Percentiles rank a stretch among this genome's conserved stretches.
These are phyloP conservation scores for Silybum marianum DNA, from an alignment of 129 eudicot species.

Conservation along the genomic window DNA sequence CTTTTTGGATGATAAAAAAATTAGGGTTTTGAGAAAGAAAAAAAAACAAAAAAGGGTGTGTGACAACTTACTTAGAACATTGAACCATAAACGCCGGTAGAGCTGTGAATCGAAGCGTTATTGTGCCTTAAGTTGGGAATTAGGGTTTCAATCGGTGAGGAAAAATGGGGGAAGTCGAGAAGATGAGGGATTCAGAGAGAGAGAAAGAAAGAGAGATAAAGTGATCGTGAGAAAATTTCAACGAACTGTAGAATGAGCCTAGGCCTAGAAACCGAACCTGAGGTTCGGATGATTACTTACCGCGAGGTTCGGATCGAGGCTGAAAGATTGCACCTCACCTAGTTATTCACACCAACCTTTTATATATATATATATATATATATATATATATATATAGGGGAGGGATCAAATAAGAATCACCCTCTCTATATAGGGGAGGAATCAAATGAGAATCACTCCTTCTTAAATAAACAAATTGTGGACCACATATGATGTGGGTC, in stretches of 20 bases:
- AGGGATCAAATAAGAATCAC: no score
- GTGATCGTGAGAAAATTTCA: conserved; percentile 69
- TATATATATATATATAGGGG: no score
- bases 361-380: no score
- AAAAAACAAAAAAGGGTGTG: conserved; percentile 25
- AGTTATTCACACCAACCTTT: neutral
- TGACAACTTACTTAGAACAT: conserved; percentile 38
- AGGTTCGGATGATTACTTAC: conserved; percentile 42
- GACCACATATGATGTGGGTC: no score
- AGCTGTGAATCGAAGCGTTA: conserved; percentile 34
- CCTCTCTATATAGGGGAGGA: no score
- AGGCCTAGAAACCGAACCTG: conserved; percentile 36
- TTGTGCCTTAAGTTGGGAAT: conserved; percentile 18
- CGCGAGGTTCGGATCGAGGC: conserved; percentile 32
- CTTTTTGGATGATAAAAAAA: conserved; percentile 29
- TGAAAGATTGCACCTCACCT: conserved; percentile 16
- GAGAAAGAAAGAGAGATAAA: conserved; percentile 51
- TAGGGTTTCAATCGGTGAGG: conserved; percentile 66
- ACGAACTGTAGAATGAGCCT: conserved; percentile 56
- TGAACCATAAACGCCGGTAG: conserved; percentile 17
- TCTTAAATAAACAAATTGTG: no score
- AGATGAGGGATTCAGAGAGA: conserved; percentile 37
- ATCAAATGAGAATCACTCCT: no score
- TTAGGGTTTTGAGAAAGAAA: conserved; percentile 48
- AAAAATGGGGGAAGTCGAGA: conserved; percentile 41